A percentile compares a stretch with the other conserved stretches of the same genome.
Evolutionary conservation across 257 asterid species (phyloP).

Genomic region (Rhazya stricta): DNA sequence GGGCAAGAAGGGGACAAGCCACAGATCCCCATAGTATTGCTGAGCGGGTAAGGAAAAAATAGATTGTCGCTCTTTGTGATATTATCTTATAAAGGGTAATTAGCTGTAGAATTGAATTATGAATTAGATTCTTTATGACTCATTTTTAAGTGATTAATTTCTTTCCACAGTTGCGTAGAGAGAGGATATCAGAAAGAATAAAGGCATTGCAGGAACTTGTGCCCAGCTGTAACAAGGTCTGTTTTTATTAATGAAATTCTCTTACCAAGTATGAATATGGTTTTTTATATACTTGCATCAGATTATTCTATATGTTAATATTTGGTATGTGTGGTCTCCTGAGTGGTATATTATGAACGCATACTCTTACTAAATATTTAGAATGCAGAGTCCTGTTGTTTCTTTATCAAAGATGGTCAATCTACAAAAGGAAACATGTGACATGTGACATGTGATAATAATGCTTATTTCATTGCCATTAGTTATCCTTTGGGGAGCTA

Average conservation of each 20-base stretch:
- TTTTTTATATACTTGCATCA: neutral
- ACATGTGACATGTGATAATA: neutral
- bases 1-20: constrained; percentile 91
- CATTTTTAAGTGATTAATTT: constrained; percentile 19
- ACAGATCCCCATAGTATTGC: constrained; percentile 95
- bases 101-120: neutral
- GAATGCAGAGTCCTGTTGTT: neutral
- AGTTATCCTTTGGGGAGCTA: neutral
- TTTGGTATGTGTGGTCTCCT: neutral
- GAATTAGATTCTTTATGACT: neutral
- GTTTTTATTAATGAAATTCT: neutral
- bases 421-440: neutral
- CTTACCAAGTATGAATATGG: neutral
- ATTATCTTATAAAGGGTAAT: neutral
- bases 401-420: neutral
- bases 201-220: constrained; percentile 92
- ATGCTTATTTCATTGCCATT: neutral
- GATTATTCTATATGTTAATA: neutral
- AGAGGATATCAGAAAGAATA: constrained; percentile 81
- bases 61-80: neutral
- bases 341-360: neutral
- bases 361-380: neutral
- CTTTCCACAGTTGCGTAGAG: constrained; percentile 64
- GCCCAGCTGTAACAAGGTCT: constrained; percentile 89
- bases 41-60: constrained; percentile 51